Conservation (phyloP, 192 early-diverging fungal species). For the Podila epicladia region DNA sequence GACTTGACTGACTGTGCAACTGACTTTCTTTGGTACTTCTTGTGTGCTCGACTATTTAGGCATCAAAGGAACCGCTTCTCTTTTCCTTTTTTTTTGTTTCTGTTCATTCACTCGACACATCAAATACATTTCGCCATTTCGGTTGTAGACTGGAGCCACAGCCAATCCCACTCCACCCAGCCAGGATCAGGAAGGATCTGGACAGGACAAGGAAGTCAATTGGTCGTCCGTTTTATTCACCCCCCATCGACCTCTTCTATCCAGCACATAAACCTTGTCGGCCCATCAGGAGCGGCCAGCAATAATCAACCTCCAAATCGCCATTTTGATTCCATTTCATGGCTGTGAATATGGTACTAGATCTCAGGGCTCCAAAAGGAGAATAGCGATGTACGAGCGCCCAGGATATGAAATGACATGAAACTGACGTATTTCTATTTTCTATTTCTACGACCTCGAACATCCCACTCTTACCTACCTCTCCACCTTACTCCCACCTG, state of each 20-base stretch:
- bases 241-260: neutral
- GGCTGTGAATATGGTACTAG: slow-evolving; percentile 37
- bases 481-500: neutral
- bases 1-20: too few relatives aligned
- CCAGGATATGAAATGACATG: too few relatives aligned
- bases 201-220: too few relatives aligned
- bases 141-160: neutral
- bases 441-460: neutral
- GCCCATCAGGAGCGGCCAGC: too few relatives aligned
- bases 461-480: neutral
- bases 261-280: too few relatives aligned
- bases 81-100: too few relatives aligned
- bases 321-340: slow-evolving; percentile 5
- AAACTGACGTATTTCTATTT: neutral
- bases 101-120: too few relatives aligned
- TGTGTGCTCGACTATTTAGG: too few relatives aligned
- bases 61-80: too few relatives aligned
- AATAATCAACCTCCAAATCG: neutral
- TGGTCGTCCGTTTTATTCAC: neutral
- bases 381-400: neutral
- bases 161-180: neutral
- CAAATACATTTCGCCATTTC: too few relatives aligned
- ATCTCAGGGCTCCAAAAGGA: neutral
- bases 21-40: too few relatives aligned
- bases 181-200: neutral